Evolutionary conservation across 2,329 filamentous ascomycete species (phyloP).

Genomic region (Ophiostoma sp.): DNA sequence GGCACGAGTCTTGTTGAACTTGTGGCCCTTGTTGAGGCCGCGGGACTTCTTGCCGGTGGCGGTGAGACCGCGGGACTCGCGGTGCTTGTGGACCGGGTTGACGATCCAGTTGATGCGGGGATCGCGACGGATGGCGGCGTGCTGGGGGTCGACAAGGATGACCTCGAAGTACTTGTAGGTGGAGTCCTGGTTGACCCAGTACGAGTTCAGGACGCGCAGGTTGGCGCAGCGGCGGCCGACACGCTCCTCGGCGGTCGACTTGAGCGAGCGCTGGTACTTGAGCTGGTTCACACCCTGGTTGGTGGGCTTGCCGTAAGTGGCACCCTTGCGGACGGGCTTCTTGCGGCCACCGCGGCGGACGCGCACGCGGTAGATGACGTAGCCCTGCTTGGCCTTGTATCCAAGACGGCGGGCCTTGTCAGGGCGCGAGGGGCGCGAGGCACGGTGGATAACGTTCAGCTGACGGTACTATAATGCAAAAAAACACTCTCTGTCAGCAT

Average conservation of each 20-base stretch:
- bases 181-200: conserved; percentile 99
- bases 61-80: conserved; percentile 94
- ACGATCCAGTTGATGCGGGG: conserved; percentile 99
- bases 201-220: conserved; percentile 98
- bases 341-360: conserved; percentile 99
- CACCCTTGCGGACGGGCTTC: conserved; percentile 92
- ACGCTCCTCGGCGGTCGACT: conserved; percentile 98
- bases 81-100: conserved; percentile 99
- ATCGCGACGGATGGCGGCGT: conserved; percentile 99
- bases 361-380: conserved; percentile 99
- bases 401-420: conserved; percentile 99
- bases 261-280: conserved; percentile 99
- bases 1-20: conserved; percentile 96
- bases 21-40: conserved; percentile 98
- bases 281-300: conserved; percentile 99
- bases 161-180: conserved; percentile 99
- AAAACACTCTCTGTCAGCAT: conserved; percentile 87
- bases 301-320: conserved; percentile 99
- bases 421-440: conserved; percentile 93
- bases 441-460: conserved; percentile 99
- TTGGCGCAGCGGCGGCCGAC: conserved; percentile 98
- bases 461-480: conserved; percentile 86
- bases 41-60: conserved; percentile 99
- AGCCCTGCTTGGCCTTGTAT: conserved; percentile 99
- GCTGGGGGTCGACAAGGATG: conserved; percentile 98